These are phyloP conservation scores for Galeopsis tetrahit DNA, from an alignment of 257 asterid genomes.

Conservation along the genomic window DNA sequence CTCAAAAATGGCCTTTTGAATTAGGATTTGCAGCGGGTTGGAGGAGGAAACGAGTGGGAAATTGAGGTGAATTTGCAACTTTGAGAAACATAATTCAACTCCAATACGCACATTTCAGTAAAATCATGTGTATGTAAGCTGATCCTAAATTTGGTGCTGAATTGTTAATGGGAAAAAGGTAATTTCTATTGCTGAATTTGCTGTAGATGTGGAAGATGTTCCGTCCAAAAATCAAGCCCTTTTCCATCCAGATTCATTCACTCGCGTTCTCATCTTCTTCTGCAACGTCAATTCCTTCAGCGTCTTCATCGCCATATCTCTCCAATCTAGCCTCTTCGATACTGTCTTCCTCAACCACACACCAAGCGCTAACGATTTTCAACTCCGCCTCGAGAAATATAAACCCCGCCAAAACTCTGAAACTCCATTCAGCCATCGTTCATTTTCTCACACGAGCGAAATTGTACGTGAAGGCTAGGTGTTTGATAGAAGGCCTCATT, in stretches of 20 bases:
- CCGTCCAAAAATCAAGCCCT: constrained; percentile 41
- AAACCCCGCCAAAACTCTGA: constrained; percentile 52
- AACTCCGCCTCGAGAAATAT: constrained; percentile 48
- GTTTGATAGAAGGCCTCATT: constrained; percentile 75
- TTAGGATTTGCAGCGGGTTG: too few relatives aligned
- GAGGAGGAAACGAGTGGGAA: too few relatives aligned
- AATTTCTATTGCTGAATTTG: constrained; percentile 4
- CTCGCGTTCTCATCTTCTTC: constrained; percentile 36
- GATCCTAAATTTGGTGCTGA: too few relatives aligned
- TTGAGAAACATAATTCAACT: too few relatives aligned
- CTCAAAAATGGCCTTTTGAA: too few relatives aligned
- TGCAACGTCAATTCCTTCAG: constrained; percentile 31
- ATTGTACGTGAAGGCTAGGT: constrained; percentile 61
- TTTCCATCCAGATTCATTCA: constrained; percentile 20
- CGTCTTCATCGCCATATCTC: constrained; percentile 41
- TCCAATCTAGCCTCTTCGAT: constrained; percentile 52
- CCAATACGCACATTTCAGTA: too few relatives aligned
- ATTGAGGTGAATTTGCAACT: too few relatives aligned
- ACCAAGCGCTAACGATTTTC: constrained; percentile 58
- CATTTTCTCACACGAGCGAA: constrained; percentile 42
- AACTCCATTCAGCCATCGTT: constrained; percentile 57
- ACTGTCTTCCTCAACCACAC: constrained; percentile 55
- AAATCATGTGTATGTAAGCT: too few relatives aligned
- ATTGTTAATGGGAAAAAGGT: constrained; percentile 30
- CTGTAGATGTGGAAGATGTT: constrained; percentile 44